Conservation (phyloP, 1,139 yeast species). For the Yamadazyma atmosphaerica region DNA sequence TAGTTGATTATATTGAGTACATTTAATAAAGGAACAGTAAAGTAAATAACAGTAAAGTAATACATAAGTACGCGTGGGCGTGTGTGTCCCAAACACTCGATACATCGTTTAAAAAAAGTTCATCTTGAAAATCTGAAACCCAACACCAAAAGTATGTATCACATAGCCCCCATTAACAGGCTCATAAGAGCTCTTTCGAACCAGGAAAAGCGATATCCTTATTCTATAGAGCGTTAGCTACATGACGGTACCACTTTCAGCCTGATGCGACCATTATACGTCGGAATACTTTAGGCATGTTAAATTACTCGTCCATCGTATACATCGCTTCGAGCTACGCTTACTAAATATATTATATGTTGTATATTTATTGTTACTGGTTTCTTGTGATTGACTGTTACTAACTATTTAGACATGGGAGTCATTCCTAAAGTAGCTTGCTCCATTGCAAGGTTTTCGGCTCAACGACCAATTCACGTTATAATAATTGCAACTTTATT, state of each 20-base stretch:
- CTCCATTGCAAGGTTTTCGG: conserved; percentile 62
- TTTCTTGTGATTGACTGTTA: background rate
- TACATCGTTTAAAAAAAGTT: conserved; percentile 2
- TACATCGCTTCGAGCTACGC: background rate
- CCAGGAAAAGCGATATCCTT: background rate
- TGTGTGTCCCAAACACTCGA: background rate
- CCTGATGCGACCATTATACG: no score
- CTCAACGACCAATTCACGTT: conserved; percentile 87
- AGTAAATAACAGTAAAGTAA: no score
- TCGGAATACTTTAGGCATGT: no score
- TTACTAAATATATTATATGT: background rate
- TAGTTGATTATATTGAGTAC: no score
- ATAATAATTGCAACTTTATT: conserved; percentile 71
- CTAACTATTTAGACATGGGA: conserved; percentile 15
- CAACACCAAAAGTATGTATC: conserved; percentile 1
- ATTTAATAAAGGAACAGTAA: no score
- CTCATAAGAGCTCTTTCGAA: background rate
- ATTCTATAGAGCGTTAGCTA: background rate
- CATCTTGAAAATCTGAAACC: background rate
- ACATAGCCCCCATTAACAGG: background rate
- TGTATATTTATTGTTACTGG: background rate
- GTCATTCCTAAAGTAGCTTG: conserved; percentile 34
- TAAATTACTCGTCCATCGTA: background rate
- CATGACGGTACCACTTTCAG: background rate
- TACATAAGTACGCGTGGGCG: no score